Conservation (phyloP, 2,329 filamentous ascomycete species). For the Neurospora crassa region DNA sequence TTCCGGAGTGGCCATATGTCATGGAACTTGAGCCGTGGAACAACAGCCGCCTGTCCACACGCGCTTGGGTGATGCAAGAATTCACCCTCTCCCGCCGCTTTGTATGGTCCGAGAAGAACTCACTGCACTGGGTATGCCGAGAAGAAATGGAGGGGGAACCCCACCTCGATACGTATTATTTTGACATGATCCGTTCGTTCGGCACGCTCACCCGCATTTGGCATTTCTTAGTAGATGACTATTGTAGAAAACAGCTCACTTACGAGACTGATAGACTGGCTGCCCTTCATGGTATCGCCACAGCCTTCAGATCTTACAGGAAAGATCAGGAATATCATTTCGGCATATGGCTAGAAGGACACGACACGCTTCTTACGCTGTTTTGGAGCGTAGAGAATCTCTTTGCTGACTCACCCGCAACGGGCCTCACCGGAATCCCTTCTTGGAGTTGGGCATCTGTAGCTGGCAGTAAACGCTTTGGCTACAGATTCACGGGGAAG, state of each 20-base stretch:
- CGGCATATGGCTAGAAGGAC: background rate
- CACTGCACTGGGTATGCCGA: background rate
- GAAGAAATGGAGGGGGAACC: background rate
- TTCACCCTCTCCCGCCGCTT: background rate
- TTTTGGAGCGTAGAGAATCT: no score
- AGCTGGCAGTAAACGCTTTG: background rate
- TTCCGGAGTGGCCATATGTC: background rate
- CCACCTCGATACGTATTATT: no score
- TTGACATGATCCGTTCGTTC: no score
- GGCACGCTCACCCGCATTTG: no score
- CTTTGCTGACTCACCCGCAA: background rate
- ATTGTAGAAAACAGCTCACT: background rate
- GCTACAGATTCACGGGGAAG: no score
- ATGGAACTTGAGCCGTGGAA: background rate
- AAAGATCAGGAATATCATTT: background rate
- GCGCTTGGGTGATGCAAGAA: background rate
- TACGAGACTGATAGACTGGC: background rate
- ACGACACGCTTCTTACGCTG: rapidly evolving
- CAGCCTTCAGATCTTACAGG: background rate
- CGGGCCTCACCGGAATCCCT: background rate
- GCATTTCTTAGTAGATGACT: no score
- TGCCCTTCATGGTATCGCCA: background rate
- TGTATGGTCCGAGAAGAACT: background rate
- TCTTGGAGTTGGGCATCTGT: background rate
- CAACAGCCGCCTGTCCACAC: background rate